Percentiles rank a stretch among this genome's conserved stretches.
phyloP scores from a whole-genome alignment of 164 flowering plant genomes.

The Piper longum region DNA sequence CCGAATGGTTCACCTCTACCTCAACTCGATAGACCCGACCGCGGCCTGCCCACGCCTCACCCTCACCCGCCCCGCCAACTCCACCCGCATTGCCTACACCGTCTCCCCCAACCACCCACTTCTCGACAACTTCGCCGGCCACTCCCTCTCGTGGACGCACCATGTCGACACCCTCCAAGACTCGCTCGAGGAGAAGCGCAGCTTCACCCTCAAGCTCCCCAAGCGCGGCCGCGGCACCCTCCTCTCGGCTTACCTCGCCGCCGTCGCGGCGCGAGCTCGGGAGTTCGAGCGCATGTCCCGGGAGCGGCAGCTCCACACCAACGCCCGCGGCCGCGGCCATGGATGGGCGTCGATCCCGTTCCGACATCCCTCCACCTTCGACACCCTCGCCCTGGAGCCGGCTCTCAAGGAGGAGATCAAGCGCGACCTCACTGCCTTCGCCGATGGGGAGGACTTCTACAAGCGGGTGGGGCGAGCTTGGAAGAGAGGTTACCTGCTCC shows the following conservation, averaged over 20 bases:
- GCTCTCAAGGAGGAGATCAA: constrained; percentile 28
- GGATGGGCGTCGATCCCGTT: constrained; percentile 68
- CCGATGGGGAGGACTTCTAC: constrained; percentile 39
- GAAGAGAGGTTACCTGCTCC: constrained; percentile 55
- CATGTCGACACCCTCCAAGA: constrained; percentile 55
- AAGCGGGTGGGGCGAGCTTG: constrained; percentile 51
- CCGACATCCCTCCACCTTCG: constrained; percentile 55
- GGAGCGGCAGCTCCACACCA: constrained; percentile 46
- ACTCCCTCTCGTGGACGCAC: constrained; percentile 48
- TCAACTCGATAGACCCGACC: constrained; percentile 36
- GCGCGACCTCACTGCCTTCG: constrained; percentile 34
- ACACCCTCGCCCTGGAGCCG: constrained; percentile 51
- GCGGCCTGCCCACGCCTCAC: constrained; percentile 42
- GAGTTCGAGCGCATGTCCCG: constrained; percentile 45
- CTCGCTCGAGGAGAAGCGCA: constrained; percentile 46
- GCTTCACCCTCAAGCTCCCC: constrained; percentile 42
- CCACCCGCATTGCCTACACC: constrained; percentile 36
- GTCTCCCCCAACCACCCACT: constrained; percentile 49
- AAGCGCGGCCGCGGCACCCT: constrained; percentile 30
- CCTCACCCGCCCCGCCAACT: constrained; percentile 44
- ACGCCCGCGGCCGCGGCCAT: constrained; percentile 38
- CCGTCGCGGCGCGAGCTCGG: constrained; percentile 27
- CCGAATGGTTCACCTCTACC: constrained; percentile 52
- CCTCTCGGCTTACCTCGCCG: constrained; percentile 32
- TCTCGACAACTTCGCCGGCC: constrained; percentile 35